Base-by-base conservation (phyloP, 352 stramenopile genomes). In the Phytophthora ramorum region DNA sequence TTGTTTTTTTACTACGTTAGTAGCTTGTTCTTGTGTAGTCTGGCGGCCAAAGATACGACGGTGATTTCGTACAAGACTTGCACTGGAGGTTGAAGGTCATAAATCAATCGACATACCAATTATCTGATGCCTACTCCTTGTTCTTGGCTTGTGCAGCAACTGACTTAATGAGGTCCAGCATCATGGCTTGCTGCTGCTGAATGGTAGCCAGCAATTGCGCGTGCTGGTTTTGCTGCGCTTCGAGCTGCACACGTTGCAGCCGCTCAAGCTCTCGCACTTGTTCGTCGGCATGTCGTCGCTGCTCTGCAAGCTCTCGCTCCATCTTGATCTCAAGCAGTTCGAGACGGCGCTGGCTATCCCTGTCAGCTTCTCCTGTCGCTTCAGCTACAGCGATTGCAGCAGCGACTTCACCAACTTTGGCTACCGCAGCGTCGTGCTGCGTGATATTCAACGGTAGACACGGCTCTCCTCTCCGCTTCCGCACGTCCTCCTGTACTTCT, bases 121-220 rank as follows among this genome's bases (percentile, higher is more conserved):
- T 32, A 32, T 28, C 24, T 28, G 24, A 2, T 28, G 24, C 24
- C 24, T 28, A 28, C 24, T 28, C 24, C 24, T 28, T 28, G 52
- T 3, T 43, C 45, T 69, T 68, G 38, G 52, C 43, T 12, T 59
- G 51, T 22, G 63, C 56, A 48, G 62, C 56, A 49, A 71, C 56
- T 0, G 66, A 61, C 37, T 78, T 77, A 28, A 80, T 74, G 34
- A 81, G 38, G 16, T 78, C 65, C 13, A 80, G 43, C 56, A 80
- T 78, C 69, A 69, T 80, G 13, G 62, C 53, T 47, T 80, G 73
- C 16, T 81, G 73, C 19, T 78, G 73, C 50, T 81, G 51, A 35
- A 81, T 73, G 19, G 67, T 75, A 16, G 53, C 53, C 17, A 78
- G 20, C 4, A 75, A 35, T 38, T 78, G 73, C 10, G 71, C 60